These are phyloP conservation scores for Plasmodium knowlesi DNA, from an alignment of 169 alveolate genomes.

Conservation along the genomic window DNA sequence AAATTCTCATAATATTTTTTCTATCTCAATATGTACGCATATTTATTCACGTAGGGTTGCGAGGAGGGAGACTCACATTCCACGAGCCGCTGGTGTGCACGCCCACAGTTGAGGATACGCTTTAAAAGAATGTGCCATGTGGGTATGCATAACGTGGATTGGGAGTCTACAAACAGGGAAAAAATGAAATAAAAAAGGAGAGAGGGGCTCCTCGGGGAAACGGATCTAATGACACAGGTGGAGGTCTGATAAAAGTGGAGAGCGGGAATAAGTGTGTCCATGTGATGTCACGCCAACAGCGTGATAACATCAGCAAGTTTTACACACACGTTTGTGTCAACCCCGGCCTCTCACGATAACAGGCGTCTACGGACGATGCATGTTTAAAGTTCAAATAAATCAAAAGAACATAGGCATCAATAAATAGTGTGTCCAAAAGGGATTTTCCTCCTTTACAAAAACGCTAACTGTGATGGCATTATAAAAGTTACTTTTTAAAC, in stretches of 20 bases:
- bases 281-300: background rate
- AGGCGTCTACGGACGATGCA: background rate
- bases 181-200: background rate
- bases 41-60: background rate
- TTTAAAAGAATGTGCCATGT: background rate
- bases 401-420: background rate
- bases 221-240: background rate
- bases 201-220: background rate
- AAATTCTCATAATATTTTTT: background rate
- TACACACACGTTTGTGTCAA: background rate
- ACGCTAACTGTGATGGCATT: background rate
- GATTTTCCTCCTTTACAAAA: background rate
- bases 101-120: background rate
- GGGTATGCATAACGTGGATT: background rate
- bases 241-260: background rate
- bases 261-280: background rate
- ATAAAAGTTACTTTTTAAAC: background rate
- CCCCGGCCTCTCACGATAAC: background rate
- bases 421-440: background rate
- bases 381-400: slow-evolving; percentile 1
- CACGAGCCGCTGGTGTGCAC: background rate
- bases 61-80: background rate
- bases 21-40: background rate
- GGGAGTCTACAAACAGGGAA: background rate
- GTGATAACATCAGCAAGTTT: background rate